phyloP scores from a whole-genome alignment of 768 basidiomycete genomes.

The Chlorophyllum brunneum region DNA sequence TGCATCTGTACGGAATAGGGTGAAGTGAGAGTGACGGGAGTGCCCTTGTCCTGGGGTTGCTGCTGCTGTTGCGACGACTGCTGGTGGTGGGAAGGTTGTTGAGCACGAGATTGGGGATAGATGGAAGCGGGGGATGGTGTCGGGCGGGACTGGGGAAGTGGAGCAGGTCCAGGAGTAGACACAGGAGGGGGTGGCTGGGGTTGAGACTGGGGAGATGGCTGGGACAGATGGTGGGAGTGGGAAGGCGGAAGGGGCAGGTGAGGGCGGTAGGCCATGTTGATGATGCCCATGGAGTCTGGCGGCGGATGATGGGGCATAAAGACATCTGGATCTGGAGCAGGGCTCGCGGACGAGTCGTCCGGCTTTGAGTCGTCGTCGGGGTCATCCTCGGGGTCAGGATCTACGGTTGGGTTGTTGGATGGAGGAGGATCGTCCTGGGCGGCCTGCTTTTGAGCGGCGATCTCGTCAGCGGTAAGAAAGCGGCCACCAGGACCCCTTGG shows the following conservation, averaged over 20 bases:
- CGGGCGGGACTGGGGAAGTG: not conserved
- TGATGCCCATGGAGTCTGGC: constrained; percentile 22
- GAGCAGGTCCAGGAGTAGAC: constrained; percentile 10
- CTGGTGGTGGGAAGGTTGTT: no score
- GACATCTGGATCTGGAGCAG: constrained; percentile 16
- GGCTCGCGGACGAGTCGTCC: constrained; percentile 25
- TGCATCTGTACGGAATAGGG: constrained; percentile 69
- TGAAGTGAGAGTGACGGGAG: constrained; percentile 45
- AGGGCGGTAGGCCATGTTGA: constrained; percentile 22
- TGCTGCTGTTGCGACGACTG: constrained; percentile 22
- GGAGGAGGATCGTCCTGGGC: constrained; percentile 31
- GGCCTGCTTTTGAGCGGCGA: constrained; percentile 69
- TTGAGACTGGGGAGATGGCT: constrained; percentile 11
- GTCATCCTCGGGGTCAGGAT: constrained; percentile 25
- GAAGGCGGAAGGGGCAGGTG: constrained; percentile 11
- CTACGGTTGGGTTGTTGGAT: constrained; percentile 28
- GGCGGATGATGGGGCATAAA: constrained; percentile 19
- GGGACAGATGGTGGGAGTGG: constrained; percentile 13
- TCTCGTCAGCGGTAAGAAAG: constrained; percentile 96
- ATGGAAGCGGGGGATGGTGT: constrained; percentile 9
- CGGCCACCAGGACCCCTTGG: constrained; percentile 96
- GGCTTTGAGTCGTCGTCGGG: constrained; percentile 38
- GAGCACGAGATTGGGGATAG: constrained; percentile 19
- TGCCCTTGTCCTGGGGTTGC: constrained; percentile 14
- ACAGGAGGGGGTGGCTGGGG: constrained; percentile 3